Evolutionary conservation across 179 eudicot species (phyloP).

Genomic region (Silene coronaria): DNA sequence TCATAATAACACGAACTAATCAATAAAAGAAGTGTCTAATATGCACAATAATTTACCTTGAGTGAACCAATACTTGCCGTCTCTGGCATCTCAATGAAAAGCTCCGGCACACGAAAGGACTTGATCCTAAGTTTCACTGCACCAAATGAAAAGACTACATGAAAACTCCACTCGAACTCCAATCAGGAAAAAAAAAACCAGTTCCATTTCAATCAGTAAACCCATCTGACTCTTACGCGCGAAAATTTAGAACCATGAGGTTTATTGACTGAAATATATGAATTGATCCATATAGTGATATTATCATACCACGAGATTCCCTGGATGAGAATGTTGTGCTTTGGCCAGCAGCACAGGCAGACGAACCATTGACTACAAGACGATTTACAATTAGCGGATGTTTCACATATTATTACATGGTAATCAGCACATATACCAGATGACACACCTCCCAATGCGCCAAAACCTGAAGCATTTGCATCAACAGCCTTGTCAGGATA

Average conservation of each 20-base stretch:
- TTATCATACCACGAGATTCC: slow-evolving; percentile 70
- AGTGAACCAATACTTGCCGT: slow-evolving; percentile 78
- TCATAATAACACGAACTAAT: background rate
- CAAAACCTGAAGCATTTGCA: background rate
- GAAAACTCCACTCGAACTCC: slow-evolving; percentile 27
- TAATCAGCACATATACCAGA: slow-evolving; percentile 19
- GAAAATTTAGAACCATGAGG: no score
- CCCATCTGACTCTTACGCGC: no score
- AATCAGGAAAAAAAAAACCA: background rate
- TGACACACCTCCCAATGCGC: slow-evolving; percentile 49
- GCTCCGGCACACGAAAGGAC: slow-evolving; percentile 83
- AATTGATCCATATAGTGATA: slow-evolving; percentile 26
- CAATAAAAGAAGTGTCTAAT: background rate
- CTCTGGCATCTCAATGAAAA: slow-evolving; percentile 77
- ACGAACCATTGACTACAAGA: slow-evolving; percentile 46
- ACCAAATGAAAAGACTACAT: slow-evolving; percentile 32
- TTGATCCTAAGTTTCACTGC: slow-evolving; percentile 86
- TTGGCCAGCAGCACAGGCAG: slow-evolving; percentile 44
- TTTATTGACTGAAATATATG: background rate
- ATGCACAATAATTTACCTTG: slow-evolving; percentile 43
- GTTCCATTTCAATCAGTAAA: no score
- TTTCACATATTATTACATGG: slow-evolving; percentile 2
- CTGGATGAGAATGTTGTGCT: slow-evolving; percentile 37
- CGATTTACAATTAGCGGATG: slow-evolving; percentile 22
- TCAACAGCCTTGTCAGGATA: slow-evolving; percentile 20